Evolutionary conservation across 2,329 filamentous ascomycete genomes (phyloP), one percentile per base, ranked within the genome.

Genomic region (Cladophialophora bantiana): DNA sequence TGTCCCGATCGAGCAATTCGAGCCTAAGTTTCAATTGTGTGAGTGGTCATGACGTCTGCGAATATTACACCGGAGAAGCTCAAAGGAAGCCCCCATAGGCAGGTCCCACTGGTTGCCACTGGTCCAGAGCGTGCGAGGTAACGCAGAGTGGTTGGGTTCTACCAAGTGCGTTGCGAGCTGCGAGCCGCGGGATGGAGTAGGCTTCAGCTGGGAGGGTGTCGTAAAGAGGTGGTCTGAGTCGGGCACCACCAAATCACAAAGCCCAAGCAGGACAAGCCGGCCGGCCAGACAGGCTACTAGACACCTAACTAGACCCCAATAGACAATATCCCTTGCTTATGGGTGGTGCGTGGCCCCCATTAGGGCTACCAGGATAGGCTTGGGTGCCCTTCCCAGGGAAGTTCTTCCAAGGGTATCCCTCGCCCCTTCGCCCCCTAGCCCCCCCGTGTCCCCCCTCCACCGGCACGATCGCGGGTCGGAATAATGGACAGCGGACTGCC

Each of bases 1-100:
- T 40, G 36, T 56, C 60, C 56, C n/a, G 31, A 59, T 64, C 35
- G 6, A 59, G 55, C 45, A 60, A 61, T 48, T 52, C 42, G 35
- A 67, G 59, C 53, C 65, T 36, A 52, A 36, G 34, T 45, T 45
- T 55, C 35, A 48, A 31, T 53, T 45, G n/a, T 45, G n/a, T 55
- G 34, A 55, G 50, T 59, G 59, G 26, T 31, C 31, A 55, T 55
- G 40, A 52, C 32, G 35, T 58, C 32, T 56, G 45, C 15, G 57
- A n/a, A 18, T 53, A 38, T 31, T 4, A 15, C 36, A 12, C 38
- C 26, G 20, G 40, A 10, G 34, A 34, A 42, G 40, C 56, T 12
- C 12, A 18, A 7, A n/a, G 40, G 40, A 40, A 26, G 26, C 26
- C 32, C 20, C 13, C 20, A 6, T 48, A 26, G 45, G 45, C 18